A percentile compares a stretch with the other conserved stretches of the same genome.
Conservation (phyloP, 176 grass and related monocot genomes). For the Oryza meridionalis region DNA sequence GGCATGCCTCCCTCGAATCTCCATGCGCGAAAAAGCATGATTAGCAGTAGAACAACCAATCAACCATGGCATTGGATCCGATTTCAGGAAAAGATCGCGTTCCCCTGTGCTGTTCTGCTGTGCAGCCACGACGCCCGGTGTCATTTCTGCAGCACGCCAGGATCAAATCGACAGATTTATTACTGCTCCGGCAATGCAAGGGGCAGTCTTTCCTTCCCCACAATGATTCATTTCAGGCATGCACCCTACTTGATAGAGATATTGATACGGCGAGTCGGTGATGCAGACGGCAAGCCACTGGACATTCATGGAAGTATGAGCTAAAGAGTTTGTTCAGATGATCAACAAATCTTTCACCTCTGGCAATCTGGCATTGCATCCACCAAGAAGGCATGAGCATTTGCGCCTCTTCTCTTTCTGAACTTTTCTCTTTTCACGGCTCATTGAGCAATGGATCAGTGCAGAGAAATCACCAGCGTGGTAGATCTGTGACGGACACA, state of each 20-base stretch:
- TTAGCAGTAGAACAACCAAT: neutral
- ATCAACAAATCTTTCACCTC: neutral
- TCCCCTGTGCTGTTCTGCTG: neutral
- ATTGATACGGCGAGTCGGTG: neutral
- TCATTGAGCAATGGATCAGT: neutral
- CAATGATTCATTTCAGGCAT: constrained; percentile 1
- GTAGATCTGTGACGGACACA: neutral
- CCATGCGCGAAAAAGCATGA: neutral
- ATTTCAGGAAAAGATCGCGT: constrained; percentile 21
- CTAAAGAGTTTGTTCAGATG: neutral
- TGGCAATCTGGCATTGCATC: neutral
- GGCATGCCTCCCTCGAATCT: neutral
- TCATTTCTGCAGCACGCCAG: neutral
- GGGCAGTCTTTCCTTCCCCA: neutral
- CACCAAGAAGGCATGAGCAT: too few species aligned
- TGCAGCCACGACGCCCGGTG: neutral
- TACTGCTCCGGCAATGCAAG: constrained; percentile 6
- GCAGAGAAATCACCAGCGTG: neutral
- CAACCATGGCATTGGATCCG: constrained; percentile 7
- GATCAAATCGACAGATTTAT: constrained; percentile 18
- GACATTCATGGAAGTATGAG: neutral
- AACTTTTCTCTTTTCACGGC: neutral
- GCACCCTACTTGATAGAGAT: neutral
- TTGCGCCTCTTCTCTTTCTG: neutral
- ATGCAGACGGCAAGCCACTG: neutral